Percentiles rank a stretch among this genome's conserved stretches.
Evolutionary conservation across 352 stramenopile genomes (phyloP).

Genomic region (Globisporangium ultimum): DNA sequence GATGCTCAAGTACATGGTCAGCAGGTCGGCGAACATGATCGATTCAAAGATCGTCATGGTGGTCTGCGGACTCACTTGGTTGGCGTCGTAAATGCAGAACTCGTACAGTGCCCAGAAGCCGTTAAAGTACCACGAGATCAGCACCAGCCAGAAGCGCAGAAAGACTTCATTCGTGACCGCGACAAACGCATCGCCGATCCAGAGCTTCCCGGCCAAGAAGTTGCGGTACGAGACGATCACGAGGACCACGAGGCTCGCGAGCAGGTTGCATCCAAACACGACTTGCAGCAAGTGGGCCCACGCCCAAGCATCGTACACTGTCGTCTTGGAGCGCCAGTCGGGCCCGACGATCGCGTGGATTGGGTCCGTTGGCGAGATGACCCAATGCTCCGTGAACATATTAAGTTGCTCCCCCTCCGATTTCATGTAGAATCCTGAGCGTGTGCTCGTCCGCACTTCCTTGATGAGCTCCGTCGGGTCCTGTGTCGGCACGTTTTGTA

Average conservation of each 20-base stretch:
- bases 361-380: conserved; percentile 14
- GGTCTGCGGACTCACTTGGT: conserved; percentile 10
- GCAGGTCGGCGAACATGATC: conserved; percentile 17
- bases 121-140: conserved; percentile 43
- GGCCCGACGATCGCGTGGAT: conserved; percentile 20
- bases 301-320: conserved; percentile 38
- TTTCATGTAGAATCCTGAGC: conserved; percentile 37
- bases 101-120: conserved; percentile 41
- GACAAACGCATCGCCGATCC: conserved; percentile 39
- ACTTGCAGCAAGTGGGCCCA: conserved; percentile 46
- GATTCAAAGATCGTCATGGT: not conserved
- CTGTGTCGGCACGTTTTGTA: conserved; percentile 20
- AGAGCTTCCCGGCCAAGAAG: conserved; percentile 27
- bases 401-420: conserved; percentile 36
- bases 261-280: conserved; percentile 29
- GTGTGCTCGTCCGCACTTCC: conserved; percentile 13
- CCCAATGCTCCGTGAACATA: conserved; percentile 35
- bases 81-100: conserved; percentile 37
- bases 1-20: conserved; percentile 12
- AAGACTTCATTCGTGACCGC: conserved; percentile 25
- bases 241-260: conserved; percentile 29
- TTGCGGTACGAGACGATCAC: conserved; percentile 32
- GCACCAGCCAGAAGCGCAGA: conserved; percentile 24
- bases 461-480: not conserved
- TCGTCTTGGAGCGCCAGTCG: conserved; percentile 22